Conservation (phyloP, 768 basidiomycete species). For the Suillus fuscotomentosus region DNA sequence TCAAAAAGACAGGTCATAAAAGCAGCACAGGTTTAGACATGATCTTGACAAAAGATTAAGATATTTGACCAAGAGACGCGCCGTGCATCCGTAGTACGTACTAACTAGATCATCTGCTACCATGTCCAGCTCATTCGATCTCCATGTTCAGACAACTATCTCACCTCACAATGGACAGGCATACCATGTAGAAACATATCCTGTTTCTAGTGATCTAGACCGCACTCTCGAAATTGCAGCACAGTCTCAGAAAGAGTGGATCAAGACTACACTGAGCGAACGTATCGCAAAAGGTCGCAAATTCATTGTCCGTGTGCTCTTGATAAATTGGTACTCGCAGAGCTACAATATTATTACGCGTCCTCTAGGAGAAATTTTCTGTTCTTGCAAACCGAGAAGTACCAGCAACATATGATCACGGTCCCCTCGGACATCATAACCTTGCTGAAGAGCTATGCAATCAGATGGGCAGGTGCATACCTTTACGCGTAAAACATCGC, state of each 20-base stretch:
- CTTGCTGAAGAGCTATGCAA: slow-evolving; percentile 74
- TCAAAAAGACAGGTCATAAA: neutral
- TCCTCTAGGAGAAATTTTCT: slow-evolving; percentile 40
- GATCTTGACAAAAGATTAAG: neutral
- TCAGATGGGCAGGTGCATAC: slow-evolving; percentile 87
- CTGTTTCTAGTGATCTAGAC: slow-evolving; percentile 59
- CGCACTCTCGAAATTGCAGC: slow-evolving; percentile 52
- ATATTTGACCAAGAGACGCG: neutral
- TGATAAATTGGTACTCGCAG: neutral
- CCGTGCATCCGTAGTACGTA: neutral
- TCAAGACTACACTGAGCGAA: slow-evolving; percentile 52
- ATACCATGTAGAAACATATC: slow-evolving; percentile 62
- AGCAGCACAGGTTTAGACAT: too few relatives aligned
- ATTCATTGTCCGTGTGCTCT: slow-evolving; percentile 53
- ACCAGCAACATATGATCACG: slow-evolving; percentile 47
- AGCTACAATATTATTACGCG: slow-evolving; percentile 26
- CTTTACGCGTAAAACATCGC: neutral
- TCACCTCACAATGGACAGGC: slow-evolving; percentile 71
- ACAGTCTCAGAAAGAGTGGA: slow-evolving; percentile 76
- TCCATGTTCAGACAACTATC: slow-evolving; percentile 69
- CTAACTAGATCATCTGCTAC: neutral
- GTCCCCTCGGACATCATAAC: slow-evolving; percentile 46
- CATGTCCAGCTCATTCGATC: slow-evolving; percentile 5
- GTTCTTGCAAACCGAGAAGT: slow-evolving; percentile 12
- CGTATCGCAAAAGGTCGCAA: slow-evolving; percentile 68